phyloP scores from a whole-genome alignment of 495 filamentous ascomycete species.

The Podospora sp. region DNA sequence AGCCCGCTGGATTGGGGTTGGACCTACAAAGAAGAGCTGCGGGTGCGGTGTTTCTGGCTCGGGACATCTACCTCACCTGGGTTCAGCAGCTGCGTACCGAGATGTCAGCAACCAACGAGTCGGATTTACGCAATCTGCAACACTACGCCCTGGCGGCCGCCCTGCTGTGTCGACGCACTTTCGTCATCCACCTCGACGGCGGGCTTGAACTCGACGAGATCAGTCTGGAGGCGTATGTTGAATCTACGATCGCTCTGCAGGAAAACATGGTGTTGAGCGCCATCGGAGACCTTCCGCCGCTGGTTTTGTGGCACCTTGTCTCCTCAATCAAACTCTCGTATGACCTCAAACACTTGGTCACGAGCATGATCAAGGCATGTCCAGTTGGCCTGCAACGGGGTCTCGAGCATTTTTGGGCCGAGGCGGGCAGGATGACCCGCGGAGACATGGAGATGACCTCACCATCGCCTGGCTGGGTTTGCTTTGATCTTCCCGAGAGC shows the following conservation, averaged over 20 bases:
- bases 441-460: neutral
- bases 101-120: slow-evolving; percentile 42
- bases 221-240: slow-evolving; percentile 32
- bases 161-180: slow-evolving; percentile 56
- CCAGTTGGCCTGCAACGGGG: slow-evolving; percentile 37
- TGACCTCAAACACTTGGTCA: slow-evolving; percentile 39
- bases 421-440: slow-evolving; percentile 19
- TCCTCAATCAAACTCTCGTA: slow-evolving; percentile 52
- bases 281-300: slow-evolving; percentile 33
- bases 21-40: slow-evolving; percentile 6
- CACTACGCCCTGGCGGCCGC: slow-evolving; percentile 50
- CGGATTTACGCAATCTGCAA: slow-evolving; percentile 39
- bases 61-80: slow-evolving; percentile 45
- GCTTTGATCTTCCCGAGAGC: slow-evolving; percentile 17
- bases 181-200: slow-evolving; percentile 32
- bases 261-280: slow-evolving; percentile 40
- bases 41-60: slow-evolving; percentile 18
- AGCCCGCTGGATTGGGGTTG: neutral
- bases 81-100: slow-evolving; percentile 48
- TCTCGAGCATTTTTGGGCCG: slow-evolving; percentile 29
- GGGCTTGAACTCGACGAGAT: slow-evolving; percentile 13
- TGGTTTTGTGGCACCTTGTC: slow-evolving; percentile 42
- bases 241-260: slow-evolving; percentile 45
- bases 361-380: slow-evolving; percentile 28
- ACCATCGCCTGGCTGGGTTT: slow-evolving; percentile 3